Conservation (phyloP, 2,329 filamentous ascomycete species). For the Calonectria naviculata region DNA sequence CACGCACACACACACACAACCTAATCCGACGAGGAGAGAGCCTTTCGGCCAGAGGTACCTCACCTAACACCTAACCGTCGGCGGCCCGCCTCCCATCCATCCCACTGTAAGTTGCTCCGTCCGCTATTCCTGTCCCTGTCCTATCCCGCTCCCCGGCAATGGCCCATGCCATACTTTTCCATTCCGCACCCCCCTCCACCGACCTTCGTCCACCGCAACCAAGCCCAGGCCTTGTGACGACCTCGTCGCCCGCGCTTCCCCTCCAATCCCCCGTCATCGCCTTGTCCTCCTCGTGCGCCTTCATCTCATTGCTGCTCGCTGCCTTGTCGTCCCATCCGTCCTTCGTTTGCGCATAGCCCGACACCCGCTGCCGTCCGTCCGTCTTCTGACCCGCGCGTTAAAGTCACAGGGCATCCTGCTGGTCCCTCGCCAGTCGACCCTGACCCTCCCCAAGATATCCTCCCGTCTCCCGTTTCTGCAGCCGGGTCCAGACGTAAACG, state of each 20-base stretch:
- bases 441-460: conserved; percentile 11
- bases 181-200: conserved; percentile 28
- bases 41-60: conserved; percentile 1
- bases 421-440: conserved; percentile 24
- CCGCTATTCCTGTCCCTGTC: conserved; percentile 14
- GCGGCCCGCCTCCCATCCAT: conserved; percentile 14
- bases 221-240: conserved; percentile 39
- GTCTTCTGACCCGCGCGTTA: conserved; percentile 29
- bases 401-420: conserved; percentile 12
- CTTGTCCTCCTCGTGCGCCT: conserved; percentile 26
- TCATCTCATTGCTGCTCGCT: conserved; percentile 22
- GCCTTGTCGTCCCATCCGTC: conserved; percentile 14
- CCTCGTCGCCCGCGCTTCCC: conserved; percentile 34
- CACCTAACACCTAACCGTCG: conserved; percentile 7
- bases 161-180: conserved; percentile 26
- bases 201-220: conserved; percentile 26
- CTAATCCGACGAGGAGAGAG: background rate
- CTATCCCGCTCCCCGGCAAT: conserved; percentile 11
- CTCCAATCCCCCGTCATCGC: conserved; percentile 39
- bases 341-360: conserved; percentile 18
- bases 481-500: conserved; percentile 7
- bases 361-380: conserved; percentile 5
- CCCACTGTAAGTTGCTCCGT: conserved; percentile 20
- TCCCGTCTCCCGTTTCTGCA: conserved; percentile 16
- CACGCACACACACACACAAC: conserved; percentile 7